Base-by-base conservation (phyloP, 768 basidiomycete genomes). In the Naganishia vaughanmartiniae region DNA sequence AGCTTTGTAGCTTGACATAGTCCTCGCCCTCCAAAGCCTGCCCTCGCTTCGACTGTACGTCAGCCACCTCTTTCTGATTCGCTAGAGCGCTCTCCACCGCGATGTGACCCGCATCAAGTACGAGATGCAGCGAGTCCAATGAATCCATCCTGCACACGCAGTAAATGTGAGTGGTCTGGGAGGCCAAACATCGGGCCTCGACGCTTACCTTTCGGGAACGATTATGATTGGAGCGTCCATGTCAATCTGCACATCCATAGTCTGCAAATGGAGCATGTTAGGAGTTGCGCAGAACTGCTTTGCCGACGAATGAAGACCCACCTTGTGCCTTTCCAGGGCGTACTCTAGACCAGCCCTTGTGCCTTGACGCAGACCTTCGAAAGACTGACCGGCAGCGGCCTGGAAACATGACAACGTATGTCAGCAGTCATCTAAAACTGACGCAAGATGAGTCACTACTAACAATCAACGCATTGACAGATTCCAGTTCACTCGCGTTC, bases 181-280 rank as follows among this genome's bases (percentile, higher is more conserved):
- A 31, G 54, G 17, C 28, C 4, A 56, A 30, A 17, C n/a, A 65
- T 0, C 11, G 4, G 65, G 4, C 24, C 45, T 39, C 53, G 26
- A 14, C 21, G 79, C 84, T 67, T 78, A 93, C 92, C 92, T 88
- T 83, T 98, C 95, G 0, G 96, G 96, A 65, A 98, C 86, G 75
- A 99, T 92, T 78, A 99, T 96, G 74, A 99, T 87, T 6, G 96
- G 96, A 0, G 96, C 93, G 76, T 95, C 91, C 85, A 99, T 86
- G 76, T 99, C 94, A 83, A 99, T 87, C 74, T 92, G 90, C n/a
- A 99, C 84, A 79, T 98, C 94, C 54, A 98, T 84, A 0, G 96
- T 98, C 84, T 74, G 33, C 19, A 9, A 21, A 26, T 63, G 7
- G 1, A 7, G 6, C 24, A 26, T n/a, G 5, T 45, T 19, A 28